Evolutionary conservation across 345 rosid genomes (phyloP), one percentile per base, ranked within the genome.

Genomic region (Cardiospermum halicacabum): DNA sequence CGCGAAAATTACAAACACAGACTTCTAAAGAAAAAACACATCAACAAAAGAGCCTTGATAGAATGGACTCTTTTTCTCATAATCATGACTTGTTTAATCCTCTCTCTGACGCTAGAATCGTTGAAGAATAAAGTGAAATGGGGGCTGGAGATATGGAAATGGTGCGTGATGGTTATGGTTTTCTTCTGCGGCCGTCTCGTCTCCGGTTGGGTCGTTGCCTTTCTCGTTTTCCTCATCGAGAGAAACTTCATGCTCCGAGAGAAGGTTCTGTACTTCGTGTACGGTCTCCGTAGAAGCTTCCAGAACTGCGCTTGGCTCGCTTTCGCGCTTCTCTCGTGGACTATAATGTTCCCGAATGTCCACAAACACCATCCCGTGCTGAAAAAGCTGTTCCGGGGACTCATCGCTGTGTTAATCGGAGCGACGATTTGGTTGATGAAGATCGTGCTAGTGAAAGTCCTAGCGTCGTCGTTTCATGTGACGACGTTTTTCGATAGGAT

Each of bases 401-500:
- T 85, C 0, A 62, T 80, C 0, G 80, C 91, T 1, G 63, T 80
- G 15, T 68, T 85, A 0, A 21, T 77, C 0, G 87, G 80, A 2
- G 85, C 89, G 1, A 82, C 85, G 0, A 70, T 85, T 5, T 85
- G 89, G 89, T 60, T 85, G 9, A 22, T 85, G 7, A 84, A 84
- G 65, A 82, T 80, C 10, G 76, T 84, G 3, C 58, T 77, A 1
- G 81, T 84, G 8, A 83, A 83, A 59, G 79, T 82, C 21, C 72
- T 82, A 4, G 85, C 87, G 1, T 80, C 89, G 0, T 76, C 84
- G 12, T 85, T 82, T 58, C 89, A 85, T 37, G 86, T 85, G 0
- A 40, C 84, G 0, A 66, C 85, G 16, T 85, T 74, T 79, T 85
- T 85, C 48, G 89, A 85, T 65, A 73, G 89, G n/a, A 82, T 85